Conservation (phyloP, 1,284 basidiomycete genomes). For the Austropuccinia psidii region DNA sequence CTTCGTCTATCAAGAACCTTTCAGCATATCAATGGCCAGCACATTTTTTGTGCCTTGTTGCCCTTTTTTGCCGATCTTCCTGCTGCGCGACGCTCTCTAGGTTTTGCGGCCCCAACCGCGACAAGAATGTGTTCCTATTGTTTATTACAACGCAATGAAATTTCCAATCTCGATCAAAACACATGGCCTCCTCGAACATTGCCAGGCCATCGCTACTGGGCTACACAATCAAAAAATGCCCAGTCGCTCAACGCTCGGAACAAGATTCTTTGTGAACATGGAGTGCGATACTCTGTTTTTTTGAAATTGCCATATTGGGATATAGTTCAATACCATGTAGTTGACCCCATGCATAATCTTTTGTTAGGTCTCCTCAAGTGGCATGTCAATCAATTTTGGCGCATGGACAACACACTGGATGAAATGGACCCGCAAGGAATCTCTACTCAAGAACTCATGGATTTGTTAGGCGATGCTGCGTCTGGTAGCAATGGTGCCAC, state of each 20-base stretch:
- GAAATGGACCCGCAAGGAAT: not conserved
- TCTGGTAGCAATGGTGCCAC: no score
- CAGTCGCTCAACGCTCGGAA: not conserved
- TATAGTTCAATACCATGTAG: not conserved
- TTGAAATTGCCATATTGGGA: not conserved
- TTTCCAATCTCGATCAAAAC: conserved; percentile 7
- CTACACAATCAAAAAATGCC: conserved; percentile 5
- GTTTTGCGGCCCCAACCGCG: conserved; percentile 27
- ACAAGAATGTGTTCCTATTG: conserved; percentile 38
- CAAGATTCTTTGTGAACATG: not conserved
- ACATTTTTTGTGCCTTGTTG: not conserved
- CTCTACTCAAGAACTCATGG: not conserved
- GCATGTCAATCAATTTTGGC: not conserved
- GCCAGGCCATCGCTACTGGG: not conserved
- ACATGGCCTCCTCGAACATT: conserved; percentile 5
- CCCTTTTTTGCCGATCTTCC: conserved; percentile 36
- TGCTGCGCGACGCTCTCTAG: conserved; percentile 33
- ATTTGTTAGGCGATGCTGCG: not conserved
- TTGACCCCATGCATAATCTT: not conserved
- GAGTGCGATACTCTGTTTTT: not conserved
- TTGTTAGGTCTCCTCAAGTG: not conserved
- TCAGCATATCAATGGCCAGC: not conserved
- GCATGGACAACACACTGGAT: not conserved
- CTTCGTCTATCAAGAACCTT: conserved; percentile 35
- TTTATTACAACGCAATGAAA: not conserved